phyloP scores from a whole-genome alignment of 768 basidiomycete genomes.

The Leccinum disarticulatum region DNA sequence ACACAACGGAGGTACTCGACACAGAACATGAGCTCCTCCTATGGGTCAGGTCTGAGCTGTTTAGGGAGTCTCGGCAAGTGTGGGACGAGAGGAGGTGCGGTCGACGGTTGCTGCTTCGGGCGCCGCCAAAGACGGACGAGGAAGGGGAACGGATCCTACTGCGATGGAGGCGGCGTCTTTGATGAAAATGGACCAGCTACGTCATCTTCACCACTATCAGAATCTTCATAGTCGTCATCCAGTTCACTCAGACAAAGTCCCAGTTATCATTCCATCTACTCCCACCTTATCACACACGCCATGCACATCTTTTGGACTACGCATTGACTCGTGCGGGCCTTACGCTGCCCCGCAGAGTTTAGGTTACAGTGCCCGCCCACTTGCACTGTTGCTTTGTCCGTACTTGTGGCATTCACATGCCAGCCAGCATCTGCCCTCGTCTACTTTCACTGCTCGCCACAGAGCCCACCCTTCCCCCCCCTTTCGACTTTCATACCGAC shows the following conservation, averaged over 20 bases:
- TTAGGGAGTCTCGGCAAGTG: constrained; percentile 45
- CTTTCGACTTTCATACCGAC: too few relatives aligned
- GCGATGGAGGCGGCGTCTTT: neutral
- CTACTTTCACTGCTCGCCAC: too few relatives aligned
- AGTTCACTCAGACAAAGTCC: constrained; percentile 14
- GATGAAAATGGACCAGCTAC: neutral
- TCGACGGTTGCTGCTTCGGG: constrained; percentile 33
- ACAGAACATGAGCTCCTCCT: constrained; percentile 69
- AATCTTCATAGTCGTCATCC: neutral
- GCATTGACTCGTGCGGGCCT: constrained; percentile 36
- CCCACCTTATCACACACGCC: constrained; percentile 70
- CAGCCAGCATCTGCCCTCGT: too few relatives aligned
- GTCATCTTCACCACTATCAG: neutral
- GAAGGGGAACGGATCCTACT: neutral
- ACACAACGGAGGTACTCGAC: constrained; percentile 68
- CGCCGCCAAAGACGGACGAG: neutral
- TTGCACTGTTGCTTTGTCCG: too few relatives aligned
- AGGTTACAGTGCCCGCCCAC: too few relatives aligned
- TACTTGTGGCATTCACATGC: too few relatives aligned
- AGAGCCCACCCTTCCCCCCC: too few relatives aligned
- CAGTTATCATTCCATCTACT: constrained; percentile 64
- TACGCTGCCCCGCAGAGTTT: too few relatives aligned
- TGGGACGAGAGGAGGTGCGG: constrained; percentile 40
- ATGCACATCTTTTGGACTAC: constrained; percentile 79
- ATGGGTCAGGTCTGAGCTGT: constrained; percentile 72